Evolutionary conservation across 176 grass and related monocot genomes (phyloP), one percentile per base, ranked within the genome.

Genomic region (Elaeis guineensis): DNA sequence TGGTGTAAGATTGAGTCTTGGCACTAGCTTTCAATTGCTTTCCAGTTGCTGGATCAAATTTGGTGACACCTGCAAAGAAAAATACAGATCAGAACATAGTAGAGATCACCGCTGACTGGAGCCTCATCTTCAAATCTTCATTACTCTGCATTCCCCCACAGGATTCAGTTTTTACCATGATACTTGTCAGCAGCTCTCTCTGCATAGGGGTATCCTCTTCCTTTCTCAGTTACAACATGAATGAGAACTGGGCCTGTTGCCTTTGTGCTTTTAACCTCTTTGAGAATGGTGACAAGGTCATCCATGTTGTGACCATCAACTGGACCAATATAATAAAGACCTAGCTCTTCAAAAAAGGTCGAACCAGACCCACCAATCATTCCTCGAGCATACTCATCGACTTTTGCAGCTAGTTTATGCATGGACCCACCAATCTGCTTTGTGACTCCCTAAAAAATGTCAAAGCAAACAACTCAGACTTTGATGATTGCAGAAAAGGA

Each of bases 311-410:
- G 93, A 52, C 93, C 93, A 54, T 98, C 87, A 16, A 98, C 87
- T 24, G 87, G 93, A 64, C 93, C 93, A 32, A 98, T 98, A 73
- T 98, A 92, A 25, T 92, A 98, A 30, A 98, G 93, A 16, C 93
- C 93, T 19, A 98, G 93, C 73, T 98, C 93, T 78, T 98, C 93
- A 70, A 92, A 98, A 22, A 98, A 69, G 51, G 84, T 76, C 12
- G 84, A 92, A 1, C 83, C 75, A 22, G 84, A 85, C n/a, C 81
- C 93, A 65, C 93, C 83, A 74, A 97, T 97, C 93, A 97, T 97
- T 75, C 93, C 93, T 67, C 93, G 82, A 12, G 93, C 93, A 62
- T 98, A 98, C 81, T 98, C 87, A 64, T 98, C 93, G n/a, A 98
- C 93, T 83, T 98, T 98, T 14, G 87, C 76, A 7, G 93, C 87